These are phyloP conservation scores for Apostasia ramifera DNA, from an alignment of 106 monocot genomes.

Conservation along the genomic window DNA sequence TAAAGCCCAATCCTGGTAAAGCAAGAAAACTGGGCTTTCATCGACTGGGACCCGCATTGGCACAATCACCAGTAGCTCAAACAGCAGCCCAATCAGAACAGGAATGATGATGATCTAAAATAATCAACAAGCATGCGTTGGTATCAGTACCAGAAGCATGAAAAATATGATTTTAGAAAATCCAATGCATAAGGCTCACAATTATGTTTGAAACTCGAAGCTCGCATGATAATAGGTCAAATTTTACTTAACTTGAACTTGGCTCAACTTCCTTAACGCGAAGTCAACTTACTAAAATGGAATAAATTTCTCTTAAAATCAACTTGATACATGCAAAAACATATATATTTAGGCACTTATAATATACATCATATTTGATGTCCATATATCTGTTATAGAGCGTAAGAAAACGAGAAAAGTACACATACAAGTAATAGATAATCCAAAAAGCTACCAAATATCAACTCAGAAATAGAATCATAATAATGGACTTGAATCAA, in stretches of 20 bases:
- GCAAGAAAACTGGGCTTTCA: slow-evolving; percentile 91
- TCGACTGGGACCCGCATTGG: slow-evolving; percentile 97
- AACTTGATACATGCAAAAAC: too few species aligned
- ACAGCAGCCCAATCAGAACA: slow-evolving; percentile 90
- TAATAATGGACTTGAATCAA: neutral
- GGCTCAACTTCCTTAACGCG: too few species aligned
- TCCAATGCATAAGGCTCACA: too few species aligned
- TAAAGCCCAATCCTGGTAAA: slow-evolving; percentile 98
- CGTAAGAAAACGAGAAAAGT: neutral
- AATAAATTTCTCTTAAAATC: too few species aligned
- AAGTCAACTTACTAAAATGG: too few species aligned
- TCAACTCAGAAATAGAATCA: neutral
- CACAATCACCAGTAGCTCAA: slow-evolving; percentile 89
- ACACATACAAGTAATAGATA: too few species aligned
- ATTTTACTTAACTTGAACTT: too few species aligned
- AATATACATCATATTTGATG: too few species aligned
- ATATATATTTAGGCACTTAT: too few species aligned
- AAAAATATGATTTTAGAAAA: neutral
- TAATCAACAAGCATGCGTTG: neutral
- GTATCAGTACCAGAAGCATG: neutral
- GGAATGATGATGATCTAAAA: slow-evolving; percentile 85
- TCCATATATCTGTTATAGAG: neutral
- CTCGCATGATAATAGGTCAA: too few species aligned
- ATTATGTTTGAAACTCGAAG: too few species aligned
- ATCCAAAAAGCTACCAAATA: too few species aligned